Evolutionary conservation across 345 rosid genomes (phyloP).

Genomic region (Cochlearia excelsa): DNA sequence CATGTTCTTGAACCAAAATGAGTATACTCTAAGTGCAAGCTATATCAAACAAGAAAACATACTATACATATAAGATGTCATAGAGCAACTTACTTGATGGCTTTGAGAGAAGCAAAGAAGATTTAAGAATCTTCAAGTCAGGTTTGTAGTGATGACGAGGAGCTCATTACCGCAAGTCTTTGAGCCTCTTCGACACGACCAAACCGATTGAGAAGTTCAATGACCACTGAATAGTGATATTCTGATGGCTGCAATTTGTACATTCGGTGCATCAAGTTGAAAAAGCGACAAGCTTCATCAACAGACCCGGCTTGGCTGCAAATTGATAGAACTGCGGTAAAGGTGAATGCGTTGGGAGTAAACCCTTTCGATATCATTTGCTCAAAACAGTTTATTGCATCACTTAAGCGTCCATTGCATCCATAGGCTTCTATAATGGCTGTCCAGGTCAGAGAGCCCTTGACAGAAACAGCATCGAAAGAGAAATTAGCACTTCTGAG

Average conservation of each 20-base stretch:
- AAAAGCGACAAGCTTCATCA: constrained; percentile 59
- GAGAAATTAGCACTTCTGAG: constrained; percentile 47
- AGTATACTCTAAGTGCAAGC: constrained; percentile 15
- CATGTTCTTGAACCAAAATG: constrained; percentile 23
- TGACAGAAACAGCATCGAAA: constrained; percentile 51
- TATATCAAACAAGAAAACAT: constrained; percentile 1
- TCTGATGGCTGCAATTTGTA: constrained; percentile 47
- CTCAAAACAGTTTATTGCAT: constrained; percentile 56
- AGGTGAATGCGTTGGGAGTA: constrained; percentile 65
- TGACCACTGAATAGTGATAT: constrained; percentile 44
- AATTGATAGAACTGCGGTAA: constrained; percentile 52
- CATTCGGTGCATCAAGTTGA: constrained; percentile 46
- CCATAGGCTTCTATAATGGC: constrained; percentile 73
- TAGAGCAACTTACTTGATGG: constrained; percentile 24
- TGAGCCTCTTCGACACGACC: constrained; percentile 48
- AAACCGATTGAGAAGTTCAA: constrained; percentile 42
- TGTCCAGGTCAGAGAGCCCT: constrained; percentile 81
- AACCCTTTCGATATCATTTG: constrained; percentile 58
- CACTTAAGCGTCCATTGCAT: constrained; percentile 38
- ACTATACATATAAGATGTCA: constrained; percentile 8
- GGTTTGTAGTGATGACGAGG: constrained; percentile 24
- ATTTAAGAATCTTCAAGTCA: constrained; percentile 16
- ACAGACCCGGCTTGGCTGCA: constrained; percentile 69
- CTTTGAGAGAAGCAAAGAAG: constrained; percentile 17
- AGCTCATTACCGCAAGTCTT: constrained; percentile 40